Evolutionary conservation across 805 yeast genomes (phyloP).

Genomic region (Pichia ethanolica): DNA sequence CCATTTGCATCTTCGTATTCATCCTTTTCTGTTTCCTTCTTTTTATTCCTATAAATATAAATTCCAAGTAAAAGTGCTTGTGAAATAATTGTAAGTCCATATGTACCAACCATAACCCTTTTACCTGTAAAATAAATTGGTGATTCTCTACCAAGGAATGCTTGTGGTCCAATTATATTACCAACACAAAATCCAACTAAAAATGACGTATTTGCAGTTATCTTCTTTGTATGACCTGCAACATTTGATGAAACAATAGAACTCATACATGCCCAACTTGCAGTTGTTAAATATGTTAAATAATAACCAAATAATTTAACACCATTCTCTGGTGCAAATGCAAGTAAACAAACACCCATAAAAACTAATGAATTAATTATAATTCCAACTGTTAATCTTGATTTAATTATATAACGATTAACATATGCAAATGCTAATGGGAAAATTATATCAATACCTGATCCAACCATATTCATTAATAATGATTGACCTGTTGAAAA

Average conservation of each 20-base stretch:
- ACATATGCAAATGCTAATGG: conserved; percentile 5
- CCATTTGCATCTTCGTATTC: conserved; percentile 13
- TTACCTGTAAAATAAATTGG: conserved; percentile 37
- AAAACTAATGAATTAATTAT: conserved; percentile 19
- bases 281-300: conserved; percentile 18
- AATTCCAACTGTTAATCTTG: conserved; percentile 19
- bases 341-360: conserved; percentile 27
- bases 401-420: not conserved
- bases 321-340: conserved; percentile 23
- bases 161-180: conserved; percentile 45
- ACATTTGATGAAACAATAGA: conserved; percentile 39
- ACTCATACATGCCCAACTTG: conserved; percentile 19
- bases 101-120: conserved; percentile 39
- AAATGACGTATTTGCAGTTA: conserved; percentile 36
- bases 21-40: conserved; percentile 24
- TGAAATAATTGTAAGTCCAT: conserved; percentile 34
- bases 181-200: conserved; percentile 41
- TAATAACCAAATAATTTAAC: conserved; percentile 21
- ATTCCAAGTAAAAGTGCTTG: conserved; percentile 33
- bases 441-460: conserved; percentile 16
- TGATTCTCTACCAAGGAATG: conserved; percentile 39
- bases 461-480: conserved; percentile 15
- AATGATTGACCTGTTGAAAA: conserved; percentile 12
- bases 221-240: conserved; percentile 53
- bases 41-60: conserved; percentile 10